These are phyloP conservation scores for Kodamaea sp. DNA, from an alignment of 1,139 yeast genomes.

Conservation along the genomic window DNA sequence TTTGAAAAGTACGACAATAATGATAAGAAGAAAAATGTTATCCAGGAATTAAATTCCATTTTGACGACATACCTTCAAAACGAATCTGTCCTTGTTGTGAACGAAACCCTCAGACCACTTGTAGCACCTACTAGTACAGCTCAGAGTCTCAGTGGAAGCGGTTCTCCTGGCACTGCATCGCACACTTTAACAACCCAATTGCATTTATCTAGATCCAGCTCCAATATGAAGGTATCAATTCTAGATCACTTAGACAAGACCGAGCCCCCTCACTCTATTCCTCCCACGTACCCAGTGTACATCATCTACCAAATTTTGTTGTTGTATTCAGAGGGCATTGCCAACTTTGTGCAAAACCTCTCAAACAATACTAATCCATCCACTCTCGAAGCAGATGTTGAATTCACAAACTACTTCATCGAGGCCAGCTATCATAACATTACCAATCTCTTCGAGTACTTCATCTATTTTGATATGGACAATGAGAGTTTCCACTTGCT, in stretches of 20 bases:
- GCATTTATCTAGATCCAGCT: conserved; percentile 26
- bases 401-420: conserved; percentile 42
- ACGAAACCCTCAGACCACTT: conserved; percentile 33
- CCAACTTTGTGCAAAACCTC: conserved; percentile 50
- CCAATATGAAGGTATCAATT: conserved; percentile 52
- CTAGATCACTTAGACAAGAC: conserved; percentile 77
- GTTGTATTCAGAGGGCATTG: conserved; percentile 68
- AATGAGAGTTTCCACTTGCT: conserved; percentile 61
- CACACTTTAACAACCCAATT: conserved; percentile 6
- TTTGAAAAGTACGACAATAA: conserved; percentile 66
- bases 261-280: conserved; percentile 64
- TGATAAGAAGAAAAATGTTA: conserved; percentile 56
- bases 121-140: conserved; percentile 13
- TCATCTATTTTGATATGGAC: conserved; percentile 67
- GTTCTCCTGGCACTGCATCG: conserved; percentile 1
- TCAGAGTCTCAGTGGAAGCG: conserved; percentile 1
- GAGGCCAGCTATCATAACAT: conserved; percentile 48
- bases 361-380: conserved; percentile 28
- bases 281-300: conserved; percentile 62
- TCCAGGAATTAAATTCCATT: conserved; percentile 58
- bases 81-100: conserved; percentile 33
- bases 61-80: conserved; percentile 30
- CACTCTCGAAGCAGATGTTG: conserved; percentile 37
- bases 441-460: conserved; percentile 48
- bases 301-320: conserved; percentile 58